Evolutionary conservation across 345 rosid genomes (phyloP).

Genomic region (Citrus mangshanensis): DNA sequence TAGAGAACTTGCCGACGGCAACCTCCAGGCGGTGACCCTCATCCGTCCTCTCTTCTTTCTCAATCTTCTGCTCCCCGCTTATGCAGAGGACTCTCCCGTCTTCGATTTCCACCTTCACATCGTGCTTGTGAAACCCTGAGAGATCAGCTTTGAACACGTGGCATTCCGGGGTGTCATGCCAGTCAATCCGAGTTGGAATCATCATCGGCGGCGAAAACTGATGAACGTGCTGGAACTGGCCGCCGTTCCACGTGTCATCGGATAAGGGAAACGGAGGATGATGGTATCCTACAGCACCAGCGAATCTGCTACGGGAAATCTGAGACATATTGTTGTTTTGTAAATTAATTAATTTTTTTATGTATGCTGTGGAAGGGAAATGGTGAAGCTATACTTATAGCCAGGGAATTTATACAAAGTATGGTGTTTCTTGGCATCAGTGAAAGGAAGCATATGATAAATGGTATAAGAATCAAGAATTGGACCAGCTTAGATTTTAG

Average conservation of each 20-base stretch:
- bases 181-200: constrained; percentile 13
- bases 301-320: background rate
- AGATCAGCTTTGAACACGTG: constrained; percentile 26
- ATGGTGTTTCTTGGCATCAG: background rate
- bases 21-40: constrained; percentile 28
- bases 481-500: background rate
- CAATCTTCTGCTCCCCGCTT: constrained; percentile 25
- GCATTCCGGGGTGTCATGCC: constrained; percentile 37
- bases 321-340: constrained; percentile 15
- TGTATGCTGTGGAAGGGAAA: background rate
- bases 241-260: constrained; percentile 7
- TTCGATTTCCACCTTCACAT: constrained; percentile 39
- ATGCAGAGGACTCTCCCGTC: constrained; percentile 29
- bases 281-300: background rate
- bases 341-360: no score
- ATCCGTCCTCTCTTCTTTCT: constrained; percentile 24
- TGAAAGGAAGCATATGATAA: background rate
- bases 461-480: constrained; percentile 7
- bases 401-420: no score
- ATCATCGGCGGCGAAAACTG: background rate
- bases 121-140: constrained; percentile 29
- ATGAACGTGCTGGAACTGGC: background rate
- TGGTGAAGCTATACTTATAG: constrained; percentile 4
- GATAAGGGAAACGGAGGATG: background rate
- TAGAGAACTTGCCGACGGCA: constrained; percentile 19